Base-by-base conservation (phyloP, 176 grass and related monocot genomes). In the Juncus inflexus region DNA sequence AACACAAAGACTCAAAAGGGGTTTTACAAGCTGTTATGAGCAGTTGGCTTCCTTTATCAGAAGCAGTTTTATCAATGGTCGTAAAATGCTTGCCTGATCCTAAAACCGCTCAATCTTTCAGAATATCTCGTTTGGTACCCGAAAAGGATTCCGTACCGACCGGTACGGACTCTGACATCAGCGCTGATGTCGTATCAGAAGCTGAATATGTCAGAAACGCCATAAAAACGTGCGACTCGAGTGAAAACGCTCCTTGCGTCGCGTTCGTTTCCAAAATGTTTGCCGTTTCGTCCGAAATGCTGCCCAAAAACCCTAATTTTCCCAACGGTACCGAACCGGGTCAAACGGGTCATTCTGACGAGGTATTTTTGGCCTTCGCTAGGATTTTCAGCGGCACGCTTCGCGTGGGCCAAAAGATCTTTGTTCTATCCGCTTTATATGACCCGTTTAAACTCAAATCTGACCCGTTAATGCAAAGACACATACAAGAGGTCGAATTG, bases 231-330 rank as follows among this genome's bases (percentile, higher is more conserved):
- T 96, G 87, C 60, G 80, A 87, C 55, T 64, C 65, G 59, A 83
- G 67, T 35, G 0, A 16, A 62, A 73, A 77, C 60, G 92, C 71
- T 5, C 92, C 87, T 12, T 66, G 81, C 19, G 77, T 96, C 12
- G 92, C 90, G 43, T 96, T 88, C 36, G 84, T 96, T 66, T 96
- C 87, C 1, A 96, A 96, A 77, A 96, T 96, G 91, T 91, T 89
- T 89, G 81, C 82, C 1, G 66, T 91, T 62, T 81, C 79, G 60
- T 74, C 69, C 62, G 85, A 91, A 63, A 80, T 65, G 50, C 72
- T 96, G 45, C 91, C 91, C 50, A 60, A 63, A 47, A 87, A 64
- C 13, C 66, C 42, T 74, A 52, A 63, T 91, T 73, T 80, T 69
- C 56, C 83, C 74, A 40, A 62, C 70, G 52, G 52, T 63, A 12